Percentiles rank a stretch among this genome's conserved stretches.
Conservation (phyloP, 2,329 filamentous ascomycete species). For the Sarocladiaceae sp. region DNA sequence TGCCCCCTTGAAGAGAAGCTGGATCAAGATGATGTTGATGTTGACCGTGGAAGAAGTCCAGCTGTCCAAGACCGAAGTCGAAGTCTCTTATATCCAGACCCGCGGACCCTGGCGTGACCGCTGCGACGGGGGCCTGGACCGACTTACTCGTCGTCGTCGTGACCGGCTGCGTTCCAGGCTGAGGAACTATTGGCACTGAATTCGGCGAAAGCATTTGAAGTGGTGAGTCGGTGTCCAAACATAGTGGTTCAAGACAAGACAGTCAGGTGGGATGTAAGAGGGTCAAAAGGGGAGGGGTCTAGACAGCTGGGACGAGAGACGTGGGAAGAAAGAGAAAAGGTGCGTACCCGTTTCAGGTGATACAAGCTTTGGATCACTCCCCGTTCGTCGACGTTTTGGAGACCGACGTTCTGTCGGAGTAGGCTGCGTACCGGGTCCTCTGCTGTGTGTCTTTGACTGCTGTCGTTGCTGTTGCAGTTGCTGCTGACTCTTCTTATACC, state of each 20-base stretch:
- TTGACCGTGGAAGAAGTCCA: conserved; percentile 22
- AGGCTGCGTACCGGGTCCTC: conserved; percentile 11
- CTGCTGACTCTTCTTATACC: conserved; percentile 31
- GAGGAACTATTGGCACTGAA: conserved; percentile 23
- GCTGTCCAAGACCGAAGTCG: conserved; percentile 30
- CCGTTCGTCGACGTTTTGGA: conserved; percentile 33
- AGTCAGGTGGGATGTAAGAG: background rate
- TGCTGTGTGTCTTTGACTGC: background rate
- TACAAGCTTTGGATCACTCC: conserved; percentile 26
- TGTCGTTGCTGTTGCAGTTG: conserved; percentile 16
- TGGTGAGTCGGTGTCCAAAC: conserved; percentile 19
- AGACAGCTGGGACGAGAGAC: background rate
- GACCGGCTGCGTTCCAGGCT: conserved; percentile 11
- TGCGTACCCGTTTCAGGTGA: conserved; percentile 31
- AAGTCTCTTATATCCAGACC: conserved; percentile 27
- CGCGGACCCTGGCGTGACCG: conserved; percentile 13
- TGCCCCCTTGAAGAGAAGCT: conserved; percentile 14
- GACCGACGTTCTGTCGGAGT: conserved; percentile 21
- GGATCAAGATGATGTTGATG: conserved; percentile 10
- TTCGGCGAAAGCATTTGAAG: conserved; percentile 16
- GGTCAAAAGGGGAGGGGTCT: background rate
- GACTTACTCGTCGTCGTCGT: background rate
- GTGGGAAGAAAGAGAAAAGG: conserved; percentile 9
- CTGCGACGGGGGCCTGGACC: conserved; percentile 23
- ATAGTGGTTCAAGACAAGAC: conserved; percentile 11